Conservation (phyloP, 2,329 filamentous ascomycete genomes). For the Pseudogymnoascus destructans region DNA sequence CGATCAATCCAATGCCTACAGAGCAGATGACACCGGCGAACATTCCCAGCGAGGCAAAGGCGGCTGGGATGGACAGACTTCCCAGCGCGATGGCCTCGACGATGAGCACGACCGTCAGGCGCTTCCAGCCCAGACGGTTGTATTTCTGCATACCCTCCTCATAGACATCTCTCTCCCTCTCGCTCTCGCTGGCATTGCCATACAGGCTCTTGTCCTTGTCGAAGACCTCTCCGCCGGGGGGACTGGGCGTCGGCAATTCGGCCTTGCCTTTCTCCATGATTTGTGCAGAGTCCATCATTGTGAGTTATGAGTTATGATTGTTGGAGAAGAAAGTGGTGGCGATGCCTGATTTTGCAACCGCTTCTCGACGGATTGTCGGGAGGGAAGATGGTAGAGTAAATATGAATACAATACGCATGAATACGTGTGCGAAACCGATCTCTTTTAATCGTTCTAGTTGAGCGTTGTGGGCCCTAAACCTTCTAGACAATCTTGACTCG, state of each 20-base stretch:
- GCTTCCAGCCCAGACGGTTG: constrained; percentile 33
- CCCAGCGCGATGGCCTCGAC: constrained; percentile 37
- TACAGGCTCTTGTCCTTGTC: constrained; percentile 4
- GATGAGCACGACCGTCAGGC: constrained; percentile 35
- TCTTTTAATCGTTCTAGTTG: constrained; percentile 1
- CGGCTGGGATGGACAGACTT: constrained; percentile 17
- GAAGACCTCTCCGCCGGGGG: not conserved
- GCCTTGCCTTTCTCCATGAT: not conserved
- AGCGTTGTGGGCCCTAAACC: not conserved
- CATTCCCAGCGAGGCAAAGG: constrained; percentile 22
- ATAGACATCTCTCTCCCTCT: constrained; percentile 11
- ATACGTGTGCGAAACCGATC: not conserved
- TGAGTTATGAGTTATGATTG: no score
- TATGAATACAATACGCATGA: not conserved
- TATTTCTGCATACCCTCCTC: constrained; percentile 17
- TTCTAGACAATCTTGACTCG: constrained; percentile 6
- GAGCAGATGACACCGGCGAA: constrained; percentile 19
- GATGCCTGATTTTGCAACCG: not conserved
- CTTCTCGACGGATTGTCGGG: not conserved
- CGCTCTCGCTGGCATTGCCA: constrained; percentile 14
- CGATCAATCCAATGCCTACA: constrained; percentile 23
- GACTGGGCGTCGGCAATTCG: not conserved
- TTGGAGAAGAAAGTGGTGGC: not conserved
- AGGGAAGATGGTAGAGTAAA: not conserved
- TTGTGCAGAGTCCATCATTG: not conserved